Conservation (phyloP, 1,139 yeast species). For the Geotrichum phurueaensis region DNA sequence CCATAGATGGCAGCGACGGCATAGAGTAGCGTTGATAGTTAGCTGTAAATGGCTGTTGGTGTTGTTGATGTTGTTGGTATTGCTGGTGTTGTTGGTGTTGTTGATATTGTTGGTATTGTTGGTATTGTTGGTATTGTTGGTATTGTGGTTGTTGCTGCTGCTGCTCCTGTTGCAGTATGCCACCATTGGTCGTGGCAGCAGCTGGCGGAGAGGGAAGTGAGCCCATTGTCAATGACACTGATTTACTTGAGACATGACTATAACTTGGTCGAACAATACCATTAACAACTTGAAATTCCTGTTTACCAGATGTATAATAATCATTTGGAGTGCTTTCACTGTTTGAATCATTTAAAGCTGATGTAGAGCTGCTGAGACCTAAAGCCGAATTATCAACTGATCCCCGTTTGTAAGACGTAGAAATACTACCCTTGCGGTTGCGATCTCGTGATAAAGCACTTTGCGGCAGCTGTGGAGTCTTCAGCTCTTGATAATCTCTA, state of each 20-base stretch:
- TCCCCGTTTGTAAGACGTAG: background rate
- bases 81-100: background rate
- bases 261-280: conserved; percentile 11
- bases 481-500: background rate
- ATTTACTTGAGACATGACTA: conserved; percentile 7
- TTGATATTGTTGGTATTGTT: background rate
- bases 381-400: conserved; percentile 3
- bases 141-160: background rate
- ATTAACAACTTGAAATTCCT: conserved; percentile 2
- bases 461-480: conserved; percentile 12
- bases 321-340: background rate
- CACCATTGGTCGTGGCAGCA: background rate
- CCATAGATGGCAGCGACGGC: conserved; percentile 6
- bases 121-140: background rate
- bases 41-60: background rate
- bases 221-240: background rate
- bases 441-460: conserved; percentile 5
- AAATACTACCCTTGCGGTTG: conserved; percentile 9
- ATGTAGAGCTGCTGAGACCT: background rate
- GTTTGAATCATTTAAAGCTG: background rate
- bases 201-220: background rate
- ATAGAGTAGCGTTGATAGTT: conserved; percentile 6
- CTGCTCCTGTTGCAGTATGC: background rate
- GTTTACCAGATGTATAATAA: background rate
- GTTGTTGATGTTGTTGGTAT: background rate